These are phyloP conservation scores for Lactarius hatsudake DNA, from an alignment of 768 basidiomycete species.

Conservation along the genomic window DNA sequence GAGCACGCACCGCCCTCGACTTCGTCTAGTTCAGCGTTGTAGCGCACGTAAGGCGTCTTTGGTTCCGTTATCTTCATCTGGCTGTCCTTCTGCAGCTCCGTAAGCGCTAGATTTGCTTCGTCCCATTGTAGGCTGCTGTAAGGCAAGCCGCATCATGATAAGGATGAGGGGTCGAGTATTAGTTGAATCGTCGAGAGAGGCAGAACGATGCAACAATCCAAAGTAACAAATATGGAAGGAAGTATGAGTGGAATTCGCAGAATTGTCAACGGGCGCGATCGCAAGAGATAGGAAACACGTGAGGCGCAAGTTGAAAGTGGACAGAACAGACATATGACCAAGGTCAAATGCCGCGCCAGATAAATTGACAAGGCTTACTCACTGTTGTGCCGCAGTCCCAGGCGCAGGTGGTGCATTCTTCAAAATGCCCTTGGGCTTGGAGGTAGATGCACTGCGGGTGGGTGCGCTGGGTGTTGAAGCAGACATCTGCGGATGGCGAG, in stretches of 20 bases:
- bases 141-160: background rate
- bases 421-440: slow-evolving; percentile 82
- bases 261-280: slow-evolving; percentile 2
- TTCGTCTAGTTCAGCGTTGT: slow-evolving; percentile 82
- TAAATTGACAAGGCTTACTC: slow-evolving; percentile 30
- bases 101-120: slow-evolving; percentile 87
- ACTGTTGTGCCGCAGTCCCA: slow-evolving; percentile 48
- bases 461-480: slow-evolving; percentile 46
- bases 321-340: slow-evolving; percentile 9
- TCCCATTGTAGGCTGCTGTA: slow-evolving; percentile 85
- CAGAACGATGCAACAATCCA: background rate
- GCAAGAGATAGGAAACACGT: slow-evolving; percentile 18
- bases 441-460: slow-evolving; percentile 57
- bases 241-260: background rate
- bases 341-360: slow-evolving; percentile 5
- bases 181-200: background rate
- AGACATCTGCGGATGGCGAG: slow-evolving; percentile 25
- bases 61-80: slow-evolving; percentile 99
- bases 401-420: slow-evolving; percentile 69
- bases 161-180: background rate
- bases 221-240: background rate
- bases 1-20: slow-evolving; percentile 73
- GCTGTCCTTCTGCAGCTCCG: slow-evolving; percentile 92
- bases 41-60: slow-evolving; percentile 94
- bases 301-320: slow-evolving; percentile 7